Conservation (phyloP, 2,329 filamentous ascomycete genomes). For the Mycosphaerelloides madeirae region DNA sequence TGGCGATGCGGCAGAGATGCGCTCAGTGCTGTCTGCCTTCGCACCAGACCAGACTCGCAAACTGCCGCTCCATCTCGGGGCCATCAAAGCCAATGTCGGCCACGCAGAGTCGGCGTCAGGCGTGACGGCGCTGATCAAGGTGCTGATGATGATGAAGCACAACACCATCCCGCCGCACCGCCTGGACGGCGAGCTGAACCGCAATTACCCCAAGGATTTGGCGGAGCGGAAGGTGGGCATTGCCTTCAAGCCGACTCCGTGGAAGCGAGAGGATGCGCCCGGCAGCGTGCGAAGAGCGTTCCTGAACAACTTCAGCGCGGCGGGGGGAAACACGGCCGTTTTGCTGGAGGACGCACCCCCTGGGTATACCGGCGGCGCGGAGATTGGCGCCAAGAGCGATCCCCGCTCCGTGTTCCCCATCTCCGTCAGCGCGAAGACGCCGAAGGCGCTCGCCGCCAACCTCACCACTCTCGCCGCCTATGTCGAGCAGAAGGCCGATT, state of each 20-base stretch:
- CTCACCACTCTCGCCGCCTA: conserved; percentile 52
- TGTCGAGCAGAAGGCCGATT: conserved; percentile 50
- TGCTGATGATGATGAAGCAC: conserved; percentile 57
- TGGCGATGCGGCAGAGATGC: conserved; percentile 17
- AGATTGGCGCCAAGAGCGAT: conserved; percentile 38
- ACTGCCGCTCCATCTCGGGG: conserved; percentile 21
- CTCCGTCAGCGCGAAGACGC: conserved; percentile 54
- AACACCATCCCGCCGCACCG: conserved; percentile 62
- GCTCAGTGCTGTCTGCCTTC: conserved; percentile 5
- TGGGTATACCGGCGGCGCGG: neutral
- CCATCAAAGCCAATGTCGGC: conserved; percentile 28
- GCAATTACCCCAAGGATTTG: conserved; percentile 54
- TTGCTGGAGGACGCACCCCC: conserved; percentile 58
- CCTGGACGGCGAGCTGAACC: conserved; percentile 62
- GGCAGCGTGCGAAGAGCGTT: conserved; percentile 26
- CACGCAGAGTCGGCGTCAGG: conserved; percentile 28
- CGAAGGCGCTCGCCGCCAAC: conserved; percentile 48
- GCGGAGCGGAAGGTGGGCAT: conserved; percentile 56
- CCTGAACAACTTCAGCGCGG: conserved; percentile 67
- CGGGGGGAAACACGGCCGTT: conserved; percentile 66
- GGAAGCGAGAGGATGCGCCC: conserved; percentile 34
- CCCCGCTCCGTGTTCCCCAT: conserved; percentile 56
- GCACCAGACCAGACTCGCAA: conserved; percentile 7
- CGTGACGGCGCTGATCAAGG: conserved; percentile 56
- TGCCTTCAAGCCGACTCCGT: conserved; percentile 43